Conservation (phyloP, 2,329 filamentous ascomycete species). For the Fusarium heterosporum region DNA sequence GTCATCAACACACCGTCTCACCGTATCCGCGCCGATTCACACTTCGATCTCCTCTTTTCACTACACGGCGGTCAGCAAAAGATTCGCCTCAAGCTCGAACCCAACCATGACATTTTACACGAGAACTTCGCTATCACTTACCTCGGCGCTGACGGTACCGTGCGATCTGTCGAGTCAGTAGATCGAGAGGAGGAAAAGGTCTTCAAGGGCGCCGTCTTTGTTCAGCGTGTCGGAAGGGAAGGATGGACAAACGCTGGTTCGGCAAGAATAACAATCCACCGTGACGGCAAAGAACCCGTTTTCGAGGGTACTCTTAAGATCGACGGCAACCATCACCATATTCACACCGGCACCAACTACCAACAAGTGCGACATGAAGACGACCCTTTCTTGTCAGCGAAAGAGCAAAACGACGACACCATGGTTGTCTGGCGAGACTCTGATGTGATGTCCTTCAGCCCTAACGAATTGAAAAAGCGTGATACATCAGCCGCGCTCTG, state of each 20-base stretch:
- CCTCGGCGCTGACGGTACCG: conserved; percentile 76
- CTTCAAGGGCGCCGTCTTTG: conserved; percentile 82
- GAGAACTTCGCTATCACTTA: conserved; percentile 80
- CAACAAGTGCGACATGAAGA: conserved; percentile 74
- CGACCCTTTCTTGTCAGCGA: conserved; percentile 73
- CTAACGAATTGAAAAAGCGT: conserved; percentile 75
- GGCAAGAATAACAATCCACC: conserved; percentile 82
- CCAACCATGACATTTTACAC: conserved; percentile 89
- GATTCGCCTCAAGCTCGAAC: conserved; percentile 84
- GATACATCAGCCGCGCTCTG: conserved; percentile 67
- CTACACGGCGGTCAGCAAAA: conserved; percentile 74
- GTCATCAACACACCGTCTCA: conserved; percentile 82
- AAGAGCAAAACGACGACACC: conserved; percentile 70
- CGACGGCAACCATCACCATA: conserved; percentile 84
- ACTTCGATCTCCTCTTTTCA: conserved; percentile 87
- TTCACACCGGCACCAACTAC: conserved; percentile 82
- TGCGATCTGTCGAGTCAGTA: conserved; percentile 75
- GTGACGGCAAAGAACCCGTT: conserved; percentile 80
- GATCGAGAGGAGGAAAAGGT: conserved; percentile 81
- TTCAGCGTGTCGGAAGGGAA: conserved; percentile 67
- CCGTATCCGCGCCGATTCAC: conserved; percentile 81
- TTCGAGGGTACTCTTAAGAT: conserved; percentile 93
- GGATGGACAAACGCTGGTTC: conserved; percentile 87
- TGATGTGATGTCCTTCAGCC: conserved; percentile 69
- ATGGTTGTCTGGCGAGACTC: conserved; percentile 96